Base-by-base conservation (phyloP, 1,284 basidiomycete species). In the Rhodotorula sp. region DNA sequence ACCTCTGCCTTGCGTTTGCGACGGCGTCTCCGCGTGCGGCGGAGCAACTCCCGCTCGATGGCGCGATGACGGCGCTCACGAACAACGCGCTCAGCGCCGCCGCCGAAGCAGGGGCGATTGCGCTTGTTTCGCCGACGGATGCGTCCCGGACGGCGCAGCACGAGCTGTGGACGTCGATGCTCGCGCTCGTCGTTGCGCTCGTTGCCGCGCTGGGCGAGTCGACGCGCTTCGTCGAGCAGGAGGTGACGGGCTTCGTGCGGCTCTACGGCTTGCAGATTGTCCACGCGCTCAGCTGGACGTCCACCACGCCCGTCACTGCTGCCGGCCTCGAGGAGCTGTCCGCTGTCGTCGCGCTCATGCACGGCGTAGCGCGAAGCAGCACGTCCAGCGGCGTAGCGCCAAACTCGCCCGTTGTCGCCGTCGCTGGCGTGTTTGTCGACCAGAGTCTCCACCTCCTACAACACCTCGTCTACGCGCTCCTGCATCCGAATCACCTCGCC, bases 1-100 rank as follows among this genome's bases (percentile, higher is more conserved):
- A 89, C 21, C 90, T 97, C 82, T 91, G 97, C 78, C 89, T 94
- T 83, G 87, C 91, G 0, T 83, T 97, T n/a, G 91, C 92, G 9
- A 66, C 73, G 15, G 87, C 87, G 64, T 85, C 90, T 64, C 86
- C 88, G 0, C 85, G 87, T 1, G 88, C 91, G 1, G 92, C 94
- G 3, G 94, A 97, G 81, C 84, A 90, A 70, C 86, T 97, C 36
- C 92, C 92, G 4, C 88, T 90, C 76, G 91, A 91, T 73, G 92
- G 92, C 50, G 84, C 94, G 2, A 83, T 97, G 39, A 84, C 89
- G 1, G 90, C 92, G 0, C 92, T 96, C 80, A 89, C 89, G 77
- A 90, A 91, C 79, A 95, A 92, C 80, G 86, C 86, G 60, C 87
- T 97, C 76, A 91, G 88, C 56, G 83, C 86, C 29, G 87, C 87